These are phyloP conservation scores for Coemansia sp. DNA, from an alignment of 192 early-diverging fungal species.

Conservation along the genomic window DNA sequence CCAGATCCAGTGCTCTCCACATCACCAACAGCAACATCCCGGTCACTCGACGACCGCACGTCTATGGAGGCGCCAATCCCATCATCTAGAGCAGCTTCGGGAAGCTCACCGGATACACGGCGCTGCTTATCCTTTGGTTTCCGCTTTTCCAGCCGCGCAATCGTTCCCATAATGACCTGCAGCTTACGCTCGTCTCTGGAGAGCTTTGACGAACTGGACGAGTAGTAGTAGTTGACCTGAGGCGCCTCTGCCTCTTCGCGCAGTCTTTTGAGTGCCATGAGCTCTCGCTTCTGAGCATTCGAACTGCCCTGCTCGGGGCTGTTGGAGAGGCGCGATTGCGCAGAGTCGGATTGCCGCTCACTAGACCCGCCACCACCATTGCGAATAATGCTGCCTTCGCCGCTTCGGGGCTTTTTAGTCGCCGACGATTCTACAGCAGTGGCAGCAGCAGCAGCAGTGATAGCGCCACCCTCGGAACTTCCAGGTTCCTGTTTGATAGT, in stretches of 20 bases:
- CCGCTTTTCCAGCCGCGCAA: slow-evolving; percentile 60
- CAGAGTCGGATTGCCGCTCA: slow-evolving; percentile 2
- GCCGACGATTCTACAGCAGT: neutral
- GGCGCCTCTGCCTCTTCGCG: slow-evolving; percentile 43
- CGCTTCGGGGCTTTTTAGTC: neutral
- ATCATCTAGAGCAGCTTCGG: neutral
- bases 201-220: slow-evolving; percentile 44
- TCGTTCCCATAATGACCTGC: slow-evolving; percentile 58
- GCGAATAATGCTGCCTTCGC: too few relatives aligned
- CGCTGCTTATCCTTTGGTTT: slow-evolving; percentile 42
- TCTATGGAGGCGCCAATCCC: too few relatives aligned
- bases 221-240: slow-evolving; percentile 43
- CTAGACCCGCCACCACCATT: neutral
- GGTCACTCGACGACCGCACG: neutral
- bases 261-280: slow-evolving; percentile 24
- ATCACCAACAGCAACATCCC: neutral
- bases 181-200: slow-evolving; percentile 70
- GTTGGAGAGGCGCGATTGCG: slow-evolving; percentile 1
- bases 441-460: neutral
- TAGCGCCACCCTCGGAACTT: neutral
- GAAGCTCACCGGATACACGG: slow-evolving; percentile 10
- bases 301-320: neutral
- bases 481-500: neutral
- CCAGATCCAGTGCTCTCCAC: neutral
- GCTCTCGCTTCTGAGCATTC: slow-evolving; percentile 18